A percentile compares a stretch with the other conserved stretches of the same genome.
phyloP scores from a whole-genome alignment of 148 eudicot species.

The Persicaria maculosa region DNA sequence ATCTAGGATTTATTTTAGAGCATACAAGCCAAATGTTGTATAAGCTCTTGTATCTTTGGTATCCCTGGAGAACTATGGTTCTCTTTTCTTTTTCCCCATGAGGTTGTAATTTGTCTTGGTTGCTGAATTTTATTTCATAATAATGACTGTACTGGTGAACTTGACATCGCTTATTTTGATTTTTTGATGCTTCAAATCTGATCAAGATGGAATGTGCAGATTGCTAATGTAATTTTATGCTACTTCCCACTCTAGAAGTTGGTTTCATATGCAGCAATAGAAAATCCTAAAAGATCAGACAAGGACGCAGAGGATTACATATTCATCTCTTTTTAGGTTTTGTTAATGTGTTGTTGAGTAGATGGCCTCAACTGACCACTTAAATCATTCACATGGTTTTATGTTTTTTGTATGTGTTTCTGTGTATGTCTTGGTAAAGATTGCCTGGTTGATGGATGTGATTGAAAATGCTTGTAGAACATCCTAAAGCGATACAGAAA shows the following conservation, averaged over 20 bases:
- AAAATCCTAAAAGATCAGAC: background rate
- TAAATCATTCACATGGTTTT: background rate
- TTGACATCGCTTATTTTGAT: background rate
- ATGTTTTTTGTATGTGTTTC: background rate
- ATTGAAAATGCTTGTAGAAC: conserved; percentile 4
- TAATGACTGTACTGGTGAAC: background rate
- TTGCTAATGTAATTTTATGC: background rate
- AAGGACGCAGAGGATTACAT: background rate
- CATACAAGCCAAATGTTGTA: background rate
- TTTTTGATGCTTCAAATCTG: background rate
- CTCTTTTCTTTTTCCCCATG: background rate
- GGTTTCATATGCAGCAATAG: background rate
- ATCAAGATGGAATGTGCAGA: background rate
- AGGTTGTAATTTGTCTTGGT: background rate
- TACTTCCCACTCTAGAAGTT: background rate
- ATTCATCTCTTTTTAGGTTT: background rate
- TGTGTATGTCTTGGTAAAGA: background rate
- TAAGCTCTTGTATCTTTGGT: background rate
- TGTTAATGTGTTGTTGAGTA: background rate
- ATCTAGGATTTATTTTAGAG: background rate
- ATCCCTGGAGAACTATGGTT: background rate
- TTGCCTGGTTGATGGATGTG: background rate
- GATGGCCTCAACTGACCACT: background rate
- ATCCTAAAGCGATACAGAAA: conserved; percentile 49
- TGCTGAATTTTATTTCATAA: background rate